Evolutionary conservation across 2,329 filamentous ascomycete genomes (phyloP), one percentile per base, ranked within the genome.

Genomic region (Colletotrichum tanaceti): DNA sequence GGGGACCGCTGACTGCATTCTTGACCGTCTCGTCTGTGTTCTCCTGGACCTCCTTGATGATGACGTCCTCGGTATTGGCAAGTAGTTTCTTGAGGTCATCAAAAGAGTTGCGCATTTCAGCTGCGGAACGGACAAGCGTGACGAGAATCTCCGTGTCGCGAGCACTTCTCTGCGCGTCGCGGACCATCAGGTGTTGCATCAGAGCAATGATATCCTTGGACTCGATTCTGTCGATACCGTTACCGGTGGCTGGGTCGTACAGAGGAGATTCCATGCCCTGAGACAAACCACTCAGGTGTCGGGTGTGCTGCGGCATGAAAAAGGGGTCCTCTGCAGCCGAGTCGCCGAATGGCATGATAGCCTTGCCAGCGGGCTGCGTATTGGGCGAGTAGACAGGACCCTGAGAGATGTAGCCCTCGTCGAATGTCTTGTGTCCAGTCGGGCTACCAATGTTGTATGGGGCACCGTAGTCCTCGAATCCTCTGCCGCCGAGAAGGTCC

Each of bases 161-260:
- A 53, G 96, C 96, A 79, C 96, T 98, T 68, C 96, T 91, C 81
- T 98, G 95, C 47, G 95, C 96, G 81, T 99, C 96, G 43, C 96
- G 91, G 71, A 98, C 96, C 77, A 97, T 98, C 71, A 99, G 90
- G 79, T 99, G 96, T 77, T 99, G 95, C 96, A 99, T 99, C 70
- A 99, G 83, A 28, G 95, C 93, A 71, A 99, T 92, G 74, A 99
- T 97, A 76, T 99, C 96, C 81, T 97, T 96, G 53, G 94, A 97
- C 77, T 98, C 91, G 59, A 99, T 98, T 55, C 91, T 87, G 73
- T 98, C 94, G 60, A 97, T 92, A 41, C 94, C 94, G 71, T 89
- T 90, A 60, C 95, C 95, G 1, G 93, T 97, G 4, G 94, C 88
- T 68, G 93, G 90, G 77, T 99, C 96, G 75, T 97, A 98, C 22